Percentiles rank a stretch among this genome's conserved stretches.
These are phyloP conservation scores for Fistulifera pelliculosa DNA, from an alignment of 108 stramenopile species.

Conservation along the genomic window DNA sequence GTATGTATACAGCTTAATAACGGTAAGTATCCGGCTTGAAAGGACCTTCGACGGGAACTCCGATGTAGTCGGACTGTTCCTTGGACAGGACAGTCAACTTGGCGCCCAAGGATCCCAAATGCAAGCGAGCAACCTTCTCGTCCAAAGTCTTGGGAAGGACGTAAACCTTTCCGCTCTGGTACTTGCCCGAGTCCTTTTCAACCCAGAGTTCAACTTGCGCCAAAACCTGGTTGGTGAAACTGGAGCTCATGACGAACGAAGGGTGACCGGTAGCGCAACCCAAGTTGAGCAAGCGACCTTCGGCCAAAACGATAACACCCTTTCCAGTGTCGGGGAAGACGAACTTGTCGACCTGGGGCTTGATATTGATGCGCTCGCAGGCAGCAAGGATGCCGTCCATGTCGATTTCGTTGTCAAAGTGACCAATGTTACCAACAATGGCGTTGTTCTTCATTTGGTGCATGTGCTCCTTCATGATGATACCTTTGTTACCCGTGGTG, in stretches of 20 bases:
- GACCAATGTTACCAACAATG: conserved; percentile 99
- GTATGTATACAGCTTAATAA: conserved; percentile 58
- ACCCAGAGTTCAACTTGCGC: conserved; percentile 99
- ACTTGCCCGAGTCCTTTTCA: conserved; percentile 90
- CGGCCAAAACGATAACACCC: conserved; percentile 96
- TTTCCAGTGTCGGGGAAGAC: conserved; percentile 81
- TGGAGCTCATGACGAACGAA: conserved; percentile 99
- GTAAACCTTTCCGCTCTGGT: conserved; percentile 93
- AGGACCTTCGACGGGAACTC: conserved; percentile 87
- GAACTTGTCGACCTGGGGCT: conserved; percentile 99
- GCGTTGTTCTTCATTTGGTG: conserved; percentile 99
- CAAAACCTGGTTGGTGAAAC: conserved; percentile 99
- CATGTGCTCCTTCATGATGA: conserved; percentile 94
- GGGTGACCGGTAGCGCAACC: conserved; percentile 99
- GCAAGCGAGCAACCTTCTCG: conserved; percentile 98
- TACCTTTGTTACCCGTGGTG: conserved; percentile 99
- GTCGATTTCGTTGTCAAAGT: conserved; percentile 99
- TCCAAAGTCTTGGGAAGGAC: conserved; percentile 97
- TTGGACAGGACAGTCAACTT: conserved; percentile 87
- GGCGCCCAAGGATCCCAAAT: conserved; percentile 91
- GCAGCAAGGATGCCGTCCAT: conserved; percentile 90
- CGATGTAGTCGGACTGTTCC: conserved; percentile 98
- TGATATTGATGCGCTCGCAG: conserved; percentile 97
- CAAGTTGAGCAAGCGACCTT: conserved; percentile 99
- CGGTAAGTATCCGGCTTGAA: conserved; percentile 99